Evolutionary conservation across 208 protist species (phyloP).

Genomic region (Angomonas deanei): DNA sequence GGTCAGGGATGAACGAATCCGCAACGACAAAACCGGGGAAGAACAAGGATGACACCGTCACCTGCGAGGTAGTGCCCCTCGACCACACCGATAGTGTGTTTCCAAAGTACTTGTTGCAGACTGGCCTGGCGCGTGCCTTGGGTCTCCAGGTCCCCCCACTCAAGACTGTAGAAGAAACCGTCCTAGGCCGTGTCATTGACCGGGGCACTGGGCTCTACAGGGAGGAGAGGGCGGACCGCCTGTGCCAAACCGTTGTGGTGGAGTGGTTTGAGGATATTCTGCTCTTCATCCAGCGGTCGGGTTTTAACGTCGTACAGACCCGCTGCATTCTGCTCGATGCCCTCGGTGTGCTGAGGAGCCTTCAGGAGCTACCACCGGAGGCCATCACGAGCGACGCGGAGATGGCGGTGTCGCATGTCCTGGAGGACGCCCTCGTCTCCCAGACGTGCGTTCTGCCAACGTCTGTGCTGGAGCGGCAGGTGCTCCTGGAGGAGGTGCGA

Average conservation of each 20-base stretch:
- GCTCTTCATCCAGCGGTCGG: constrained; percentile 26
- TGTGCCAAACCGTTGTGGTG: constrained; percentile 37
- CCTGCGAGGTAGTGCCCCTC: too few species aligned
- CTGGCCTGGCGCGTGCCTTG: constrained; percentile 29
- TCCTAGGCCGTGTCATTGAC: constrained; percentile 6
- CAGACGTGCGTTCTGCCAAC: constrained; percentile 42
- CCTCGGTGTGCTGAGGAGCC: constrained; percentile 34
- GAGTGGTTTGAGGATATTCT: constrained; percentile 78
- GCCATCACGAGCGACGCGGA: constrained; percentile 17
- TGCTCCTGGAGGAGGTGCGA: constrained; percentile 15
- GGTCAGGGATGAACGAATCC: too few species aligned
- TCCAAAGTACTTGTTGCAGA: constrained; percentile 19
- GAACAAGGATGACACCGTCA: too few species aligned
- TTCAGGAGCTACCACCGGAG: constrained; percentile 16
- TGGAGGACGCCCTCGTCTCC: constrained; percentile 37
- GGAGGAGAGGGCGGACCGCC: constrained; percentile 25
- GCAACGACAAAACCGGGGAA: too few species aligned
- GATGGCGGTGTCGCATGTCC: constrained; percentile 12
- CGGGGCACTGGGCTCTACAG: constrained; percentile 13
- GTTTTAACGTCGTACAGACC: constrained; percentile 49
- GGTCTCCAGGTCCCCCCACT: constrained; percentile 13
- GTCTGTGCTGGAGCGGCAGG: constrained; percentile 23
- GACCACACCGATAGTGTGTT: too few species aligned
- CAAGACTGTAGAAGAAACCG: constrained; percentile 3
- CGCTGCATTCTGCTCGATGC: constrained; percentile 61